Evolutionary conservation across 2,329 filamentous ascomycete species (phyloP), one percentile per base, ranked within the genome.

Genomic region (Xylariaceae sp.): DNA sequence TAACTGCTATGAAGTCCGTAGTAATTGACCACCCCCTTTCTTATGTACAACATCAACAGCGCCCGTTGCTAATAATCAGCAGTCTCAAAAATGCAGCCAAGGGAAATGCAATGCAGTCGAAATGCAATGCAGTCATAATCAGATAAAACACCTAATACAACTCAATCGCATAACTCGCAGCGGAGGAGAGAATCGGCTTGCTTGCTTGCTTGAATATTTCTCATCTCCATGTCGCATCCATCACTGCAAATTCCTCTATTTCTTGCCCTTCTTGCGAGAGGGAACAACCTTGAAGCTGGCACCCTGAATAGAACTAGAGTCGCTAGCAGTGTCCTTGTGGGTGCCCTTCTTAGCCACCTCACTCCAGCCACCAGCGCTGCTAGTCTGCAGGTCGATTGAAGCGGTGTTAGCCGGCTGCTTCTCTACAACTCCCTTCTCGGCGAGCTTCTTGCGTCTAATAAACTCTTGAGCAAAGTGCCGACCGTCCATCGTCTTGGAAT

Each of bases 381-480:
- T 78, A 49, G 75, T 73, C 64, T 77, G 76, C 23, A 70, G 74
- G 53, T 79, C 77, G 4, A 69, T 74, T 64, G 73, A 78, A 62
- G 68, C 74, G 58, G 70, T 80, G 53, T 76, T 80, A 52, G 82
- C 79, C 13, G 85, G 80, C 57, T 89, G 84, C 68, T 90, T 88
- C 73, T 92, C 89, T 15, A 96, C 80, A 1, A 97, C 83, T 45
- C 94, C 94, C 78, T 92, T 94, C 67, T 97, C 93, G 0, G 94
- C 93, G 1, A 95, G 84, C 80, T 89, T 95, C 77, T 92, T 93
- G 68, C 93, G 92, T 39, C 92, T 89, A 60, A 97, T 84, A 71
- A 94, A 99, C 73, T 99, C 94, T 61, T 96, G 90, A 0, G 91
- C 92, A 71, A 97, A 97, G 70, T 95, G 91, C 53, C 89, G 88